These are phyloP conservation scores for Cladorrhinum sp. DNA, from an alignment of 2,329 filamentous ascomycete species.

Conservation along the genomic window DNA sequence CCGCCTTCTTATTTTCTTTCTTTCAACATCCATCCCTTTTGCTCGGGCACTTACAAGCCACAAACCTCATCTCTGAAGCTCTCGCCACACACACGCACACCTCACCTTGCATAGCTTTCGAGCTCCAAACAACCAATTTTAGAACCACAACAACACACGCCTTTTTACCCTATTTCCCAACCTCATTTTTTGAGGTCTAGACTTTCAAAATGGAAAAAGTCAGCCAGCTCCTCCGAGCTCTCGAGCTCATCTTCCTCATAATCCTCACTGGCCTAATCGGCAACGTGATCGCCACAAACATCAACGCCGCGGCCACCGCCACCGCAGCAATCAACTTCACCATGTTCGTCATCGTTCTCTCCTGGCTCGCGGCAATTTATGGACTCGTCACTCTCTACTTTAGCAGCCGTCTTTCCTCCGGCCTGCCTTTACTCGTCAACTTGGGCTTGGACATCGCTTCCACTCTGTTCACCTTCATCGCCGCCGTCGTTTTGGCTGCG, in stretches of 20 bases:
- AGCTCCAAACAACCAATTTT: not conserved
- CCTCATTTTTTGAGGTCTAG: not conserved
- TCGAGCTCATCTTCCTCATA: slow-evolving; percentile 51
- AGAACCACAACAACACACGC: not conserved
- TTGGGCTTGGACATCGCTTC: slow-evolving; percentile 57
- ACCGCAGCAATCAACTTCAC: slow-evolving; percentile 56
- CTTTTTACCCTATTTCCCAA: not conserved
- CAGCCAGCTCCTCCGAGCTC: slow-evolving; percentile 44
- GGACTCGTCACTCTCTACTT: slow-evolving; percentile 57
- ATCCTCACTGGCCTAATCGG: slow-evolving; percentile 55
- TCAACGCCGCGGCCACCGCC: slow-evolving; percentile 41
- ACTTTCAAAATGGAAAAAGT: slow-evolving; percentile 40
- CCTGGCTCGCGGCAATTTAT: slow-evolving; percentile 63
- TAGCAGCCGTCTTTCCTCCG: slow-evolving; percentile 42
- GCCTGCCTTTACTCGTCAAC: slow-evolving; percentile 39
- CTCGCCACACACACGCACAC: not conserved
- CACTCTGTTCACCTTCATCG: slow-evolving; percentile 67
- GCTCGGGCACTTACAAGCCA: not conserved
- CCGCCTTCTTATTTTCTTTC: not conserved
- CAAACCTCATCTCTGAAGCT: not conserved
- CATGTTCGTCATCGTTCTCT: slow-evolving; percentile 67
- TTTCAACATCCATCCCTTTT: too few species aligned
- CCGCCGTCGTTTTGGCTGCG: slow-evolving; percentile 66
- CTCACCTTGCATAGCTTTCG: not conserved
- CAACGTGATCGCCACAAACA: slow-evolving; percentile 54